phyloP scores from a whole-genome alignment of 306 rosid species.

The Citrullus amarus region DNA sequence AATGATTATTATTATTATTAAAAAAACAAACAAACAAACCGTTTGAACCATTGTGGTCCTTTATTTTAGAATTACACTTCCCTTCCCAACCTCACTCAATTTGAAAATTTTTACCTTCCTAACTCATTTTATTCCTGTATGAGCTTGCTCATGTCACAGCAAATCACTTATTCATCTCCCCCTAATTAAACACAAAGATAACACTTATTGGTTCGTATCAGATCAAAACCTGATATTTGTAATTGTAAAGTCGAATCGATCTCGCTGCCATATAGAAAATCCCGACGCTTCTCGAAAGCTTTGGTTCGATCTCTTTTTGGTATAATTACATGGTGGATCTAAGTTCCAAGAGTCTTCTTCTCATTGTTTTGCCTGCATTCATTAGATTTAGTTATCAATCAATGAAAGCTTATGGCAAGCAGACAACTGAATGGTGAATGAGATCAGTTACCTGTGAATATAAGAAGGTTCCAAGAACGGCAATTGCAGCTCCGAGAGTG shows the following conservation, averaged over 20 bases:
- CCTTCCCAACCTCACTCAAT: neutral
- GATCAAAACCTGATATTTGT: neutral
- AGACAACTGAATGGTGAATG: neutral
- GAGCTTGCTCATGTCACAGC: neutral
- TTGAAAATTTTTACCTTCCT: neutral
- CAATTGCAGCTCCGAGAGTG: constrained; percentile 92
- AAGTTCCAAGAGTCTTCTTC: neutral
- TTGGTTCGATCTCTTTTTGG: neutral
- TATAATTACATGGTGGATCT: neutral
- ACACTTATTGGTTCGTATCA: neutral
- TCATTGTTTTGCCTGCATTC: neutral
- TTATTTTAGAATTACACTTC: too few species aligned
- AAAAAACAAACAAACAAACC: too few species aligned
- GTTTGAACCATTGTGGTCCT: too few species aligned
- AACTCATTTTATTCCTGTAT: neutral
- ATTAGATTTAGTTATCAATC: neutral
- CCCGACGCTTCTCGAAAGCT: neutral
- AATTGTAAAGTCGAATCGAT: neutral
- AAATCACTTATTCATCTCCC: neutral
- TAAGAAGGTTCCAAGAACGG: constrained; percentile 79
- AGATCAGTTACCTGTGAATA: constrained; percentile 66
- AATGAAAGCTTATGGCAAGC: neutral
- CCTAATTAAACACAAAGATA: neutral
- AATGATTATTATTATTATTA: too few species aligned
- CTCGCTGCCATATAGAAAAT: neutral